phyloP scores from a whole-genome alignment of 108 stramenopile genomes.

The Skeletonema costatum region DNA sequence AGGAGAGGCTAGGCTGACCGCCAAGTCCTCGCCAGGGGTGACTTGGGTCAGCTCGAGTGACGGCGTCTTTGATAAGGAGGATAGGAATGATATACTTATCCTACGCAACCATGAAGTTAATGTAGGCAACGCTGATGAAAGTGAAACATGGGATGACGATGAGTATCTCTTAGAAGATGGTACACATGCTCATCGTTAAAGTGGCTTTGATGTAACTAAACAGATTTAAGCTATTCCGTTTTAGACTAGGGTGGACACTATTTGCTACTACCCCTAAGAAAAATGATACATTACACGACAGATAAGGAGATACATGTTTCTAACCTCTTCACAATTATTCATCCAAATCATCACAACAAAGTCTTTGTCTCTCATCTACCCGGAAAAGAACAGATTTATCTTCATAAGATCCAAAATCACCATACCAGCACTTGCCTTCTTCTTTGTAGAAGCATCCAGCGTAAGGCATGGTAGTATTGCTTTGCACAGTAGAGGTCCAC shows the following conservation, averaged over 20 bases:
- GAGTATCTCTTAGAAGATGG: conserved; percentile 59
- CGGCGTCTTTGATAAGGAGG: conserved; percentile 25
- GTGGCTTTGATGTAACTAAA: too few species aligned
- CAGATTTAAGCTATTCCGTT: too few species aligned
- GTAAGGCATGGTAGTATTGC: not conserved
- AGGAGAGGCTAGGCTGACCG: conserved; percentile 60
- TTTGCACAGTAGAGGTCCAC: not conserved
- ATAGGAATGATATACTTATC: conserved; percentile 75
- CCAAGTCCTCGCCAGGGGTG: conserved; percentile 35
- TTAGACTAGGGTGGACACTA: too few species aligned
- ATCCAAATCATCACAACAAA: not conserved
- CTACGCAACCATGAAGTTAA: conserved; percentile 54
- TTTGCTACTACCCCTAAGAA: too few species aligned
- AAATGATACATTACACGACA: too few species aligned
- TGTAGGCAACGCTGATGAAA: conserved; percentile 10
- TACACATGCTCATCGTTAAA: conserved; percentile 48
- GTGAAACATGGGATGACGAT: conserved; percentile 52
- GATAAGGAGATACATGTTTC: too few species aligned
- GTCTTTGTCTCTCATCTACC: not conserved
- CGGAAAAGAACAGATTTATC: not conserved
- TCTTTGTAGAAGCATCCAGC: not conserved
- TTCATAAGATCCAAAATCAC: not conserved
- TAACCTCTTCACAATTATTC: too few species aligned
- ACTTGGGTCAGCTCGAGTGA: conserved; percentile 60
- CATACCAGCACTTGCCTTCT: not conserved